Base-by-base conservation (phyloP, 345 rosid species). In the Turritis glabra region DNA sequence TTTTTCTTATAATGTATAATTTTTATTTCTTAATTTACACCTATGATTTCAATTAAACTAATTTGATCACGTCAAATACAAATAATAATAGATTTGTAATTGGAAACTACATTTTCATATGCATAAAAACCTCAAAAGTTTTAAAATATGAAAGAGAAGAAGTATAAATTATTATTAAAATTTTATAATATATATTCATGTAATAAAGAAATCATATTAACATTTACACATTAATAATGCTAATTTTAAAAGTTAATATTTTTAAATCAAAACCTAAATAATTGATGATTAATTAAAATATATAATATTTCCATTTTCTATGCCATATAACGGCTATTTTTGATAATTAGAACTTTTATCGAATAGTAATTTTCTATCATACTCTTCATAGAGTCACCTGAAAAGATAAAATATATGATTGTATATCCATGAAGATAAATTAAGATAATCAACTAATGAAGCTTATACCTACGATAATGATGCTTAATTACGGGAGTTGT, bases 371-470 rank as follows among this genome's bases (percentile, higher is more conserved):
- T 61, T 48, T 50, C 5, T 62, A 38, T 30, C 53, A 38, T 26
- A 18, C 0, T 38, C 51, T 61, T 14, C 33, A n/a, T 53, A 64
- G 51, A 26, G 71, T 32, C 55, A 74, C 78, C 67, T 65, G 66
- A 66, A 54, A 73, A 65, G 59, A 64, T 29, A 48, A 55, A 37
- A 33, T 12, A 22, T 22, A 65, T 55, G 58, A 73, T 44, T 35
- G 51, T 66, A 17, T 47, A 23, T 7, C 18, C 9, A 48, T 27
- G 10, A 59, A 60, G 54, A 73, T 54, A 33, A 56, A 65, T 33
- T 56, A 56, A 55, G 66, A 27, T 40, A 59, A 29, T 50, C 26
- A 50, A 40, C 50, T 23, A 15, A 54, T 63, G 26, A 26, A 51
- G 53, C 26, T 59, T 12, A 18, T 18, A 29, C 26, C 15, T 47